Percentiles rank a stretch among this genome's conserved stretches.
phyloP scores from a whole-genome alignment of 495 filamentous ascomycete species.

The Arthonia radiata region DNA sequence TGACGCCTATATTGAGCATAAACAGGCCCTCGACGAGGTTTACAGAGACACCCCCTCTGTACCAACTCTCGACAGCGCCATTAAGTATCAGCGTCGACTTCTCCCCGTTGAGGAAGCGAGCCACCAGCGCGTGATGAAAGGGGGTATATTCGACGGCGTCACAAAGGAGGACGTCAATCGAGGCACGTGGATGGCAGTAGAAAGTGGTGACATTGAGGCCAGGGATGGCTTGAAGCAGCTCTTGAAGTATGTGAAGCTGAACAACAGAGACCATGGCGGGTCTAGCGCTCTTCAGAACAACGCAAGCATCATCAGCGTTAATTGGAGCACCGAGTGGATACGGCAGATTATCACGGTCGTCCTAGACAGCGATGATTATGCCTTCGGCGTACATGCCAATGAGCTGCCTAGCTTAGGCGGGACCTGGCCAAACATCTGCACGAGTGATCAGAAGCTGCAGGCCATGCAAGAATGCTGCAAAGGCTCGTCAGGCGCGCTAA shows the following conservation, averaged over 20 bases:
- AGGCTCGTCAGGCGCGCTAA: neutral
- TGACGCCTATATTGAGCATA: conserved; percentile 6
- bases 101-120: conserved; percentile 7
- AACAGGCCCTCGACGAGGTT: conserved; percentile 2
- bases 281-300: neutral
- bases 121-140: conserved; percentile 3
- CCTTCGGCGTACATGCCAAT: conserved; percentile 3
- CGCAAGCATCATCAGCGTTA: conserved; percentile 11
- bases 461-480: conserved; percentile 1
- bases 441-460: conserved; percentile 10
- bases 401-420: neutral
- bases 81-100: conserved; percentile 7
- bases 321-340: conserved; percentile 9
- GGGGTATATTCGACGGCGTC: conserved; percentile 6
- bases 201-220: conserved; percentile 6
- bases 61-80: conserved; percentile 3
- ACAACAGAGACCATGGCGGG: no score
- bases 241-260: neutral
- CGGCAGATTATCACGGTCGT: conserved; percentile 1
- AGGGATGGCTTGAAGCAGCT: conserved; percentile 8
- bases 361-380: conserved; percentile 3
- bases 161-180: conserved; percentile 3
- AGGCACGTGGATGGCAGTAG: conserved; percentile 4
- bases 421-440: conserved; percentile 5
- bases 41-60: conserved; percentile 2